Conservation (phyloP, 1,284 basidiomycete genomes). For the Peniophora sp. region DNA sequence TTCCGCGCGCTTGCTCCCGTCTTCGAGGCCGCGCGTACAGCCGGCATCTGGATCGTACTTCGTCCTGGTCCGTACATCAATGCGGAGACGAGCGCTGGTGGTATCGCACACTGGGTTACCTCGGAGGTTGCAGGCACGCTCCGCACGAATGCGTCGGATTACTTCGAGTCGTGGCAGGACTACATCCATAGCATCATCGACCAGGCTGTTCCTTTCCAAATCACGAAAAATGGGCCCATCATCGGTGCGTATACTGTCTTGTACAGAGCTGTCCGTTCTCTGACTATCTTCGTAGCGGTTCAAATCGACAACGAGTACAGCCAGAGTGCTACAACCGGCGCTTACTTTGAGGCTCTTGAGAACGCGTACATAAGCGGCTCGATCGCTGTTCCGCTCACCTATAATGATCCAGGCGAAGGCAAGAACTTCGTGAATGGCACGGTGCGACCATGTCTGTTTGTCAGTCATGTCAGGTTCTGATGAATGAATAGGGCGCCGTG, state of each 20-base stretch:
- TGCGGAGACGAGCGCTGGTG: conserved; percentile 75
- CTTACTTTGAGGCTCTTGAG: conserved; percentile 62
- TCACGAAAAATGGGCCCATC: conserved; percentile 63
- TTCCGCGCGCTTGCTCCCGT: conserved; percentile 67
- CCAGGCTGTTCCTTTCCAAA: conserved; percentile 56
- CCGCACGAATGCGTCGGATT: conserved; percentile 65
- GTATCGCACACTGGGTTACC: conserved; percentile 73
- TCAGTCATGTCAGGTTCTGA: not conserved
- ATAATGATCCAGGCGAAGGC: conserved; percentile 58
- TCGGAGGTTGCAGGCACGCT: conserved; percentile 57
- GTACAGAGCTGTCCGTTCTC: not conserved
- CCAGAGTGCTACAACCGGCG: conserved; percentile 31
- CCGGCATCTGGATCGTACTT: conserved; percentile 39
- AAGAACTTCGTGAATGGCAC: conserved; percentile 66
- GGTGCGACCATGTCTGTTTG: conserved; percentile 14
- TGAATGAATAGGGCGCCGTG: conserved; percentile 31
- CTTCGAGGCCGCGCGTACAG: conserved; percentile 32
- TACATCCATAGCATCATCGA: conserved; percentile 62
- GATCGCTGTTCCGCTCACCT: conserved; percentile 66
- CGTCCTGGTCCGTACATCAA: conserved; percentile 61
- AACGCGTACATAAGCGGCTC: conserved; percentile 42
- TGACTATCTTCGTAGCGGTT: conserved; percentile 43
- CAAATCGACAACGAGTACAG: conserved; percentile 78
- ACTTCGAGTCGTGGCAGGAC: conserved; percentile 58
- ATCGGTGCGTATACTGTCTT: conserved; percentile 42